phyloP scores from a whole-genome alignment of 1,139 yeast genomes.

The Yamadazyma dendronema region DNA sequence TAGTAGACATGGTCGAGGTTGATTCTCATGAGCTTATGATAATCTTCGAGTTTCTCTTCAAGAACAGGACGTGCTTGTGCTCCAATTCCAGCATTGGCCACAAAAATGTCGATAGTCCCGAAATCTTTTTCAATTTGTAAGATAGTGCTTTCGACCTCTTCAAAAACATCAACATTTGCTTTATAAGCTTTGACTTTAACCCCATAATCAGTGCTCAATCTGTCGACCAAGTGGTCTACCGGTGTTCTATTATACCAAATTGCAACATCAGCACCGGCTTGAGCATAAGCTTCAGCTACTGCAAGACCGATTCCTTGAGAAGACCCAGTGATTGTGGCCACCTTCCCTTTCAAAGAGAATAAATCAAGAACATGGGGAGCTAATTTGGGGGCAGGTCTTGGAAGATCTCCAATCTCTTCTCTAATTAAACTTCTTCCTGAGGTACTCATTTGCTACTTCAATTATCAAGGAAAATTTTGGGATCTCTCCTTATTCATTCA shows the following conservation, averaged over 20 bases:
- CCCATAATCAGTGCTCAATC: slow-evolving; percentile 16
- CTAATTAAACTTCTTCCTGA: slow-evolving; percentile 6
- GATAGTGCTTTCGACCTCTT: slow-evolving; percentile 14
- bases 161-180: slow-evolving; percentile 18
- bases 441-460: no score
- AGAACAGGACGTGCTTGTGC: slow-evolving; percentile 12
- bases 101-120: slow-evolving; percentile 9
- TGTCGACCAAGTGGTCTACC: slow-evolving; percentile 19
- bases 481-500: no score
- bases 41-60: slow-evolving; percentile 6
- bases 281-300: slow-evolving; percentile 30
- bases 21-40: slow-evolving; percentile 2
- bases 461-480: no score
- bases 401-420: slow-evolving; percentile 7
- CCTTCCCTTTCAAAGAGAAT: slow-evolving; percentile 30
- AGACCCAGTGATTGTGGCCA: slow-evolving; percentile 31
- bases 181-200: slow-evolving; percentile 15
- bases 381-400: slow-evolving; percentile 7
- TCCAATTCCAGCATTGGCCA: slow-evolving; percentile 11
- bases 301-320: slow-evolving; percentile 33
- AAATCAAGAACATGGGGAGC: slow-evolving; percentile 10
- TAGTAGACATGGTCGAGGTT: slow-evolving; percentile 6
- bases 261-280: slow-evolving; percentile 27
- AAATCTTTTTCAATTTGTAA: slow-evolving; percentile 10
- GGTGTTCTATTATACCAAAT: slow-evolving; percentile 19